Conservation (phyloP, 2,329 filamentous ascomycete species). For the Dryadomyces quercivorus region DNA sequence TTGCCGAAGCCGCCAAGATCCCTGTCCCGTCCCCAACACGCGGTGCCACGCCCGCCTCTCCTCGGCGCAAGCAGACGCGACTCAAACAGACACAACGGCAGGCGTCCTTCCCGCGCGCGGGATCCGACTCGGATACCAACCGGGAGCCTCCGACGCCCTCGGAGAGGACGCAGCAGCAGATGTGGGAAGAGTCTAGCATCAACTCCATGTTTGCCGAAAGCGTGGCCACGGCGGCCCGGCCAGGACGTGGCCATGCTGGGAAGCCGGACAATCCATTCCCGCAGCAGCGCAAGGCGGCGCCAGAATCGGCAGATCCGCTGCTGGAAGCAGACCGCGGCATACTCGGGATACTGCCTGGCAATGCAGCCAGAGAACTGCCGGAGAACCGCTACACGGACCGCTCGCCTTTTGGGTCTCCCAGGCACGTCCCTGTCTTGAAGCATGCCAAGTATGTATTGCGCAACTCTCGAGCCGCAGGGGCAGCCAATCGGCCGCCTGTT, state of each 20-base stretch:
- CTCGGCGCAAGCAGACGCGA: not conserved
- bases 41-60: constrained; percentile 9
- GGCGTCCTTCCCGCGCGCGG: constrained; percentile 6
- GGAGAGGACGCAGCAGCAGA: constrained; percentile 15
- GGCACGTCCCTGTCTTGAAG: constrained; percentile 15
- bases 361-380: constrained; percentile 8
- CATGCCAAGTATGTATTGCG: constrained; percentile 27
- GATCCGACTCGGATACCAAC: constrained; percentile 15
- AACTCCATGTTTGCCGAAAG: constrained; percentile 18
- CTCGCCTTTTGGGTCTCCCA: constrained; percentile 15
- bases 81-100: not conserved
- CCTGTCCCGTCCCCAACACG: constrained; percentile 22
- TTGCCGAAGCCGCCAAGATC: constrained; percentile 22
- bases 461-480: constrained; percentile 18
- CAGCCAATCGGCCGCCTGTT: constrained; percentile 11
- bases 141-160: constrained; percentile 9
- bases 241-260: not conserved
- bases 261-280: constrained; percentile 11
- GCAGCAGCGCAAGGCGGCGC: constrained; percentile 7
- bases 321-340: constrained; percentile 20
- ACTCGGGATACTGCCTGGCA: constrained; percentile 21
- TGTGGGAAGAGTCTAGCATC: constrained; percentile 25
- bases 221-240: constrained; percentile 4
- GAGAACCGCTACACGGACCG: constrained; percentile 16
- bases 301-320: constrained; percentile 12